Percentiles rank a stretch among this genome's conserved stretches.
These are phyloP conservation scores for Backusella australiensis DNA, from an alignment of 192 early-diverging fungal genomes.

Conservation along the genomic window DNA sequence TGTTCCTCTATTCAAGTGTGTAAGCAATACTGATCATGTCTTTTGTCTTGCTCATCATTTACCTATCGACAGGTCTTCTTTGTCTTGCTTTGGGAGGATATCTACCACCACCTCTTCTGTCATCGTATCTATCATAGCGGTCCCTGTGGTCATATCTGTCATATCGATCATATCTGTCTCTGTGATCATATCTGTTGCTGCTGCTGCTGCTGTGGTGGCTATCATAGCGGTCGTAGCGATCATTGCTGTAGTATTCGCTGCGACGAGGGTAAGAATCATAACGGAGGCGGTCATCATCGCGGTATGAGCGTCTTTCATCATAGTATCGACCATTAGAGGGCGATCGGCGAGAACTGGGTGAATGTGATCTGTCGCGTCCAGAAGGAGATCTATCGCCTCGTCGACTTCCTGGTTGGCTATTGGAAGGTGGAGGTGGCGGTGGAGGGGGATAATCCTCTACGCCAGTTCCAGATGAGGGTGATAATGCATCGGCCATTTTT, in stretches of 20 bases:
- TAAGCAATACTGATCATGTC: no score
- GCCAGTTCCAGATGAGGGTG: background rate
- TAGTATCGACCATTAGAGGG: slow-evolving; percentile 17
- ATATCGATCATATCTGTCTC: slow-evolving; percentile 27
- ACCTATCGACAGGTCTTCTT: slow-evolving; percentile 49
- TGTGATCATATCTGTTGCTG: slow-evolving; percentile 12
- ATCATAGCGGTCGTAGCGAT: slow-evolving; percentile 19
- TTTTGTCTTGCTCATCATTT: background rate
- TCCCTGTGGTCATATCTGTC: slow-evolving; percentile 39
- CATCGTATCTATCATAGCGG: slow-evolving; percentile 38
- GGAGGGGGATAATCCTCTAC: slow-evolving; percentile 12
- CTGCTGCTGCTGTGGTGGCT: background rate
- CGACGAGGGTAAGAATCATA: slow-evolving; percentile 17
- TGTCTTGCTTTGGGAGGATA: slow-evolving; percentile 45
- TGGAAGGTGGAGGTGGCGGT: slow-evolving; percentile 3
- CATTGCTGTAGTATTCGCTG: slow-evolving; percentile 2
- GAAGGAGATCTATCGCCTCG: background rate
- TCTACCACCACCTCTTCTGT: slow-evolving; percentile 40
- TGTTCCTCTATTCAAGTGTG: slow-evolving; percentile 40
- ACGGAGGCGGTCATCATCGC: slow-evolving; percentile 22
- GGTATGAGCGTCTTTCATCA: slow-evolving; percentile 16
- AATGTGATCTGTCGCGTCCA: slow-evolving; percentile 22
- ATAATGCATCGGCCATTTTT: slow-evolving; percentile 12
- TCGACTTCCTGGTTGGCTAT: background rate
- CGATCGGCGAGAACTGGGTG: slow-evolving; percentile 21